Evolutionary conservation across 179 eudicot genomes (phyloP).

Genomic region (Drosera spatulata): DNA sequence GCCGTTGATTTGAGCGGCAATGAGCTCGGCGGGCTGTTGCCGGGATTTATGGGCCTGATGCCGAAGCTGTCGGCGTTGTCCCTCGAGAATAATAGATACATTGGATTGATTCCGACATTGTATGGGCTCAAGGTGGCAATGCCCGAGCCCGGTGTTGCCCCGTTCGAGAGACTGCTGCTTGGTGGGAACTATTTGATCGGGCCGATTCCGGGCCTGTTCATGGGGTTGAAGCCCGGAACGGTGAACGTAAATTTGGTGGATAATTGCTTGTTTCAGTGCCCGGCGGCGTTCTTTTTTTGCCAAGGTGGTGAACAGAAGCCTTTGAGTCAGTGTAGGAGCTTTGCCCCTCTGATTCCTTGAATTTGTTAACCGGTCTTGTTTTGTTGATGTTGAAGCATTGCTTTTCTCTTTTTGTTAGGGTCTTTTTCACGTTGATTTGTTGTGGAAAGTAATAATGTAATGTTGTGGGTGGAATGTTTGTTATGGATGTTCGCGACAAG

Average conservation of each 20-base stretch:
- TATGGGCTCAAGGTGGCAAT: constrained; percentile 43
- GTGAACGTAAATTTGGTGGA: constrained; percentile 40
- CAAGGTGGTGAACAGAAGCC: constrained; percentile 74
- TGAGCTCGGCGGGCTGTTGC: constrained; percentile 43
- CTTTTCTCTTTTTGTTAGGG: no score
- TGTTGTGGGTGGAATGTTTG: no score
- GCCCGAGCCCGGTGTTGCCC: constrained; percentile 35
- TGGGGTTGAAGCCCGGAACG: constrained; percentile 46
- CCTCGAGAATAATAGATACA: constrained; percentile 50
- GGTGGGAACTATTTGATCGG: constrained; percentile 77
- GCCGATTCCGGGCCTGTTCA: constrained; percentile 59
- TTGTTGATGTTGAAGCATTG: no score
- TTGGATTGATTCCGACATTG: constrained; percentile 64
- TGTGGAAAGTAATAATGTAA: no score
- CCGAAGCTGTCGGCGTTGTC: constrained; percentile 55
- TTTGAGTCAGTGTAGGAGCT: constrained; percentile 37
- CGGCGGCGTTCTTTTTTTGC: constrained; percentile 47
- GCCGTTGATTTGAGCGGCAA: constrained; percentile 63
- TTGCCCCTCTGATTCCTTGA: constrained; percentile 55
- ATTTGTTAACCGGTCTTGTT: no score
- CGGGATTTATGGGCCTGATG: constrained; percentile 68
- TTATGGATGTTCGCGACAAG: no score
- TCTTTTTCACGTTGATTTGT: no score
- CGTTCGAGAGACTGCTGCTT: constrained; percentile 61
- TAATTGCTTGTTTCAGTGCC: constrained; percentile 75